These are phyloP conservation scores for Biscogniauxia mediterranea DNA, from an alignment of 2,329 filamentous ascomycete genomes.

Conservation along the genomic window DNA sequence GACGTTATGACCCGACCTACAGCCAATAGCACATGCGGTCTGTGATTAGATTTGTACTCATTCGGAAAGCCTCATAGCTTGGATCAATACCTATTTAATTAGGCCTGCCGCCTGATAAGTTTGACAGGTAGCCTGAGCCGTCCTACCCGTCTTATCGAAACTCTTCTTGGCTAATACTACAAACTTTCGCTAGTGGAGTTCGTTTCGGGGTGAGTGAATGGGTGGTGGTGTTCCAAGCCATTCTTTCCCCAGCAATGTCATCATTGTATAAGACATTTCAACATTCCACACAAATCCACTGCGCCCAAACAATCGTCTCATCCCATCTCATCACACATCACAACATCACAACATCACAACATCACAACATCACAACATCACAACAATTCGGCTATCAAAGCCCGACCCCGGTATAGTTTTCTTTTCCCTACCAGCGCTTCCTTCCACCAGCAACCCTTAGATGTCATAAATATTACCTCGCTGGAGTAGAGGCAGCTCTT, in stretches of 20 bases:
- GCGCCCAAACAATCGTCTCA: slow-evolving; percentile 9
- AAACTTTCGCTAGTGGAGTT: neutral
- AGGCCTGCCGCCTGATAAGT: neutral
- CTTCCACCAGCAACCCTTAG: too few species aligned
- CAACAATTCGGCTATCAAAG: neutral
- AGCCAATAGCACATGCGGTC: neutral
- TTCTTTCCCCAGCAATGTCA: slow-evolving; percentile 2
- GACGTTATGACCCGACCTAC: neutral
- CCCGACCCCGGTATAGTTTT: too few species aligned
- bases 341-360: slow-evolving; percentile 1
- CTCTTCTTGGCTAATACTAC: too few species aligned
- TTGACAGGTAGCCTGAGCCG: neutral
- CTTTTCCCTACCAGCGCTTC: too few species aligned
- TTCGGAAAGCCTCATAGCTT: neutral
- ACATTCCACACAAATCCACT: slow-evolving; percentile 12
- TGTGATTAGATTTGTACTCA: neutral
- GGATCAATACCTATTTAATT: neutral
- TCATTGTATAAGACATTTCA: neutral
- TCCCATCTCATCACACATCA: neutral
- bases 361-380: neutral
- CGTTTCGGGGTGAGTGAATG: neutral
- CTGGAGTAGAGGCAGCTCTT: neutral
- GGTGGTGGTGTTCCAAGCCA: neutral
- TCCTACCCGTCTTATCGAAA: neutral
- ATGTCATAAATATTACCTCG: neutral